A percentile compares a stretch with the other conserved stretches of the same genome.
These are phyloP conservation scores for Crithidia expoeki DNA, from an alignment of 208 protist species.

Conservation along the genomic window DNA sequence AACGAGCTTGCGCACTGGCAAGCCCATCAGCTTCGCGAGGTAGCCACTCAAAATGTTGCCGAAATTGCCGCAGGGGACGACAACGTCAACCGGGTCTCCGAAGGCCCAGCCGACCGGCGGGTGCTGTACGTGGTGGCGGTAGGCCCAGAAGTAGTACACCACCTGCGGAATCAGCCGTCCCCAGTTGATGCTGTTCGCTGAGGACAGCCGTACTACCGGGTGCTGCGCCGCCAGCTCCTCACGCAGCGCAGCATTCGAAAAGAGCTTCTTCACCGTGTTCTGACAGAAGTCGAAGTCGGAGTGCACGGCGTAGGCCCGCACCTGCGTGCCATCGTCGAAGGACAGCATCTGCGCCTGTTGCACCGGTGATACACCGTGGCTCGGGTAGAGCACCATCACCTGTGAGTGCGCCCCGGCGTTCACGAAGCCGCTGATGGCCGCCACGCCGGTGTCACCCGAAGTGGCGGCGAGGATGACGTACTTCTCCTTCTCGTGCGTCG, in stretches of 20 bases:
- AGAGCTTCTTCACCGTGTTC: conserved; percentile 88
- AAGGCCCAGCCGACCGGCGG: conserved; percentile 41
- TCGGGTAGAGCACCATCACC: conserved; percentile 90
- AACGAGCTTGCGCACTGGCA: conserved; percentile 91
- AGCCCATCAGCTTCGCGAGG: conserved; percentile 91
- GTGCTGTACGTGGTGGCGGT: conserved; percentile 83
- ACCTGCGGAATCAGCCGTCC: conserved; percentile 96
- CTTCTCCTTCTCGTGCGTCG: conserved; percentile 23
- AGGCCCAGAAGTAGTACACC: conserved; percentile 96
- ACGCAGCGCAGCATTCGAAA: conserved; percentile 83
- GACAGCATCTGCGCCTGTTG: conserved; percentile 90
- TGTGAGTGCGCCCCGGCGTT: conserved; percentile 62
- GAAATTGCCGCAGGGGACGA: conserved; percentile 97
- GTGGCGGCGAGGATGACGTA: conserved; percentile 92
- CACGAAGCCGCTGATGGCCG: conserved; percentile 88
- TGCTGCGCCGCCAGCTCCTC: conserved; percentile 47
- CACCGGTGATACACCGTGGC: conserved; percentile 80
- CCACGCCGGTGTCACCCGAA: conserved; percentile 88
- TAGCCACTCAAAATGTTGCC: conserved; percentile 96
- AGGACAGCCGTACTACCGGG: conserved; percentile 77
- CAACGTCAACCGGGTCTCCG: conserved; percentile 79
- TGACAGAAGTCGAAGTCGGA: conserved; percentile 94
- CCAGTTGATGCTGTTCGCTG: conserved; percentile 98
- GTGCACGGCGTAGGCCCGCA: conserved; percentile 76
- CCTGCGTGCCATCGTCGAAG: conserved; percentile 69